Evolutionary conservation across 2,329 filamentous ascomycete genomes (phyloP), one percentile per base, ranked within the genome.

Genomic region (Sarocladiaceae sp.): DNA sequence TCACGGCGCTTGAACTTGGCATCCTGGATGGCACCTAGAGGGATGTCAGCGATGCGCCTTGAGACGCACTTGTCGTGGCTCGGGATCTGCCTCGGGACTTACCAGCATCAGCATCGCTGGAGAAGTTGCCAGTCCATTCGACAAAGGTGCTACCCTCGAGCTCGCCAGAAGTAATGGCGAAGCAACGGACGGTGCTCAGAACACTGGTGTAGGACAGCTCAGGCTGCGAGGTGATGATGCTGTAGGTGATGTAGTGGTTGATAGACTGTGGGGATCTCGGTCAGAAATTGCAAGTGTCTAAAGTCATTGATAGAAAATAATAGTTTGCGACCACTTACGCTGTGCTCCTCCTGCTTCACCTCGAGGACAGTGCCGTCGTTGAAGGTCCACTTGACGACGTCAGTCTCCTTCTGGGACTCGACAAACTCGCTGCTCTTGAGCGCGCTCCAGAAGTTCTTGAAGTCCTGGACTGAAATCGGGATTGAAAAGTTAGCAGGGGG

Each of bases 341-440:
- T 83, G 66, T 86, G 82, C 69, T 85, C 83, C 65, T 87, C 83
- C 68, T 83, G 80, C 77, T 86, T 86, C 53, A 87, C 78, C 61
- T 86, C 81, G 16, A 84, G 66, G 45, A 77, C 73, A 21, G 75
- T 79, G 41, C 80, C 81, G 55, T 87, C 83, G 61, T 80, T 79
- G 70, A 86, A 87, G 16, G 72, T 76, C 82, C 82, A 86, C 61
- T 75, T 74, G 56, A 84, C 74, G 46, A 85, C 65, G 54, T 85
- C 81, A 34, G 81, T 78, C 63, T 85, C 82, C n/a, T 70, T 62
- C 40, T 69, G 76, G 12, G 72, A 62, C 42, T 77, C 80, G 62
- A 82, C 78, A 54, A 68, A 72, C 60, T 84, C 78, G 60, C 73
- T 77, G 58, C 73, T 73, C 51, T 73, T 67, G 34, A 87, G 72